phyloP scores from a whole-genome alignment of 2,329 filamentous ascomycete genomes.

The Calycina herbarum region DNA sequence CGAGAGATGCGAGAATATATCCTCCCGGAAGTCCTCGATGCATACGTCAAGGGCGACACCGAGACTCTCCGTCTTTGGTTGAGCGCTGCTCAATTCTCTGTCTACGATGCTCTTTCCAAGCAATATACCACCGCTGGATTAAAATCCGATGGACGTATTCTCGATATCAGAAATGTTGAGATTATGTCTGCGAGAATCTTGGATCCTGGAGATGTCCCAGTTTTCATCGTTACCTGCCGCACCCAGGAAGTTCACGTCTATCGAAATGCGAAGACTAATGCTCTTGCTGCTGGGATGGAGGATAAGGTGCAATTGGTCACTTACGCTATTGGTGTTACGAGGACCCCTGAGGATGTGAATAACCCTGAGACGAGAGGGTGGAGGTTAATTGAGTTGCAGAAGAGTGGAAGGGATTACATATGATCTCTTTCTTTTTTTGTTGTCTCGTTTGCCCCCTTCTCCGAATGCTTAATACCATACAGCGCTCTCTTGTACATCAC shows the following conservation, averaged over 20 bases:
- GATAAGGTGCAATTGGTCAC: slow-evolving; percentile 98
- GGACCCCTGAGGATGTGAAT: slow-evolving; percentile 91
- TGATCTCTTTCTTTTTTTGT: slow-evolving; percentile 43
- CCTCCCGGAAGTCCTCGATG: slow-evolving; percentile 92
- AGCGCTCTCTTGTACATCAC: slow-evolving; percentile 3
- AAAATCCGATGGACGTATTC: slow-evolving; percentile 90
- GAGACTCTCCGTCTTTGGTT: slow-evolving; percentile 93
- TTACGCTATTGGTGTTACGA: slow-evolving; percentile 94
- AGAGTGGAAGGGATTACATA: slow-evolving; percentile 90
- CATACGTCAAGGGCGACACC: slow-evolving; percentile 94
- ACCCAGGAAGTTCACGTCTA: slow-evolving; percentile 99
- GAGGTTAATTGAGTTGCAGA: slow-evolving; percentile 97
- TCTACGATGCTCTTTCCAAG: slow-evolving; percentile 94
- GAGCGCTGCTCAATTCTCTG: slow-evolving; percentile 91
- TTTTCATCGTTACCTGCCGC: slow-evolving; percentile 95
- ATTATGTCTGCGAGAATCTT: slow-evolving; percentile 78
- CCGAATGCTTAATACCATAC: not conserved
- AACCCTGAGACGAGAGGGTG: slow-evolving; percentile 96
- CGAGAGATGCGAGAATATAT: slow-evolving; percentile 98
- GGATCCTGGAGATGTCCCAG: slow-evolving; percentile 83
- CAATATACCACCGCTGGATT: slow-evolving; percentile 93
- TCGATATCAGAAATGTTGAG: slow-evolving; percentile 94
- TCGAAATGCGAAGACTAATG: slow-evolving; percentile 82
- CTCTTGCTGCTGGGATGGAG: slow-evolving; percentile 96
- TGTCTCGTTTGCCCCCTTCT: not conserved